Evolutionary conservation across 2,329 filamentous ascomycete species (phyloP).

Genomic region (Fusarium sarcochroum): DNA sequence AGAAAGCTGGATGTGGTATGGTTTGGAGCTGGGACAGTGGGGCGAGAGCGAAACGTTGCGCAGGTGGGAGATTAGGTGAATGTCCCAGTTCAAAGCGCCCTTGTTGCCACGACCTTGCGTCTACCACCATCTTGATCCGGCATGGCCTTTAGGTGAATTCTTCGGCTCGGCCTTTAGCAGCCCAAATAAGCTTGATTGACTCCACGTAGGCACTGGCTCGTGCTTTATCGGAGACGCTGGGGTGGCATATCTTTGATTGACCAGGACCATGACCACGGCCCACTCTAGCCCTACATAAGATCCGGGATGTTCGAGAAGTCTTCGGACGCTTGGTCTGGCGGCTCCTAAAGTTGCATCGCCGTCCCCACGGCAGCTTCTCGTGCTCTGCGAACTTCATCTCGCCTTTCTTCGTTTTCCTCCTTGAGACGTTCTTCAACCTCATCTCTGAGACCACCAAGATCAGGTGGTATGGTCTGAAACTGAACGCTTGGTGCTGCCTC

Average conservation of each 20-base stretch:
- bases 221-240: constrained; percentile 13
- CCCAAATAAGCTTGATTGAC: constrained; percentile 1
- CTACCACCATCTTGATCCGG: constrained; percentile 14
- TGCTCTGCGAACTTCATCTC: constrained; percentile 66
- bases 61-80: constrained; percentile 3
- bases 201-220: constrained; percentile 6
- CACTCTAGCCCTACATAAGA: constrained; percentile 11
- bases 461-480: constrained; percentile 83
- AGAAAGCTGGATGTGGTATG: constrained; percentile 3
- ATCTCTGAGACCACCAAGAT: constrained; percentile 76
- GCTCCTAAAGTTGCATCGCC: constrained; percentile 65
- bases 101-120: not conserved
- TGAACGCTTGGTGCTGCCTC: constrained; percentile 89
- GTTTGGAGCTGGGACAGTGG: constrained; percentile 5
- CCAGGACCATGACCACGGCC: not conserved
- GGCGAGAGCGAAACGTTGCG: constrained; percentile 5
- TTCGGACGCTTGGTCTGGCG: not conserved
- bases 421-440: constrained; percentile 77
- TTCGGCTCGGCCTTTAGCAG: not conserved
- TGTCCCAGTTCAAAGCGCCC: not conserved
- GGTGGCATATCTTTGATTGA: constrained; percentile 19
- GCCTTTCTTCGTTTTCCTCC: constrained; percentile 73
- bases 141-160: not conserved
- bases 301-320: constrained; percentile 2
- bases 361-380: constrained; percentile 71